phyloP scores from a whole-genome alignment of 306 rosid species.

The Quercus engelmannii region DNA sequence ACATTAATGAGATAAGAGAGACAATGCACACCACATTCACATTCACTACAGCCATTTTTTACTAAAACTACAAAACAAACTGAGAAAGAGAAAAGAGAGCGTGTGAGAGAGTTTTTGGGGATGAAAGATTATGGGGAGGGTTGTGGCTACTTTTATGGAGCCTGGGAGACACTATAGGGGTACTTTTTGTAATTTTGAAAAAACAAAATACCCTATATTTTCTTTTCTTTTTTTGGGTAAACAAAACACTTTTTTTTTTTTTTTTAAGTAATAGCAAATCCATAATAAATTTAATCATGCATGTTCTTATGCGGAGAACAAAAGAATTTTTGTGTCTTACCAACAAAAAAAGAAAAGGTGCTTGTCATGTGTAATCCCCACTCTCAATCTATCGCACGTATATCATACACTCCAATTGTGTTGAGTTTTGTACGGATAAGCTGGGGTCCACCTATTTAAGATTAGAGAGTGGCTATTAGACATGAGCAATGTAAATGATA shows the following conservation, averaged over 20 bases:
- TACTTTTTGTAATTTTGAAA: conserved; percentile 30
- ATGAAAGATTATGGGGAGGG: conserved; percentile 17
- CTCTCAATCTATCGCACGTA: conserved; percentile 4
- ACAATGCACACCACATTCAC: conserved; percentile 30
- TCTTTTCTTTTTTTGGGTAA: too few relatives aligned
- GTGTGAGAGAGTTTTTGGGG: conserved; percentile 1
- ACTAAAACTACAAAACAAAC: neutral
- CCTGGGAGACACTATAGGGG: conserved; percentile 13
- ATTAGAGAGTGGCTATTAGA: too few relatives aligned
- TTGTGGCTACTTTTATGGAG: conserved; percentile 74
- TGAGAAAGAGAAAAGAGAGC: neutral
- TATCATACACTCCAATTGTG: conserved; percentile 15
- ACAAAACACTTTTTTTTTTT: too few relatives aligned
- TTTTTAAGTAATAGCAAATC: neutral
- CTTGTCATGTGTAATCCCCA: neutral
- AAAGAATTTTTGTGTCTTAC: neutral
- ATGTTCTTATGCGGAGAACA: neutral
- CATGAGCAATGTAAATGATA: too few relatives aligned
- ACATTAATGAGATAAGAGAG: conserved; percentile 38
- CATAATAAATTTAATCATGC: neutral
- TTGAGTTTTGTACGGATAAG: conserved; percentile 15
- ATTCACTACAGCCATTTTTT: conserved; percentile 34
- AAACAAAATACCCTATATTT: neutral
- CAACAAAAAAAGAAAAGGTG: neutral
- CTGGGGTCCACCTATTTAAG: conserved; percentile 17